A percentile compares a stretch with the other conserved stretches of the same genome.
These are phyloP conservation scores for Akanthomyces muscarius DNA, from an alignment of 2,329 filamentous ascomycete species.

Conservation along the genomic window DNA sequence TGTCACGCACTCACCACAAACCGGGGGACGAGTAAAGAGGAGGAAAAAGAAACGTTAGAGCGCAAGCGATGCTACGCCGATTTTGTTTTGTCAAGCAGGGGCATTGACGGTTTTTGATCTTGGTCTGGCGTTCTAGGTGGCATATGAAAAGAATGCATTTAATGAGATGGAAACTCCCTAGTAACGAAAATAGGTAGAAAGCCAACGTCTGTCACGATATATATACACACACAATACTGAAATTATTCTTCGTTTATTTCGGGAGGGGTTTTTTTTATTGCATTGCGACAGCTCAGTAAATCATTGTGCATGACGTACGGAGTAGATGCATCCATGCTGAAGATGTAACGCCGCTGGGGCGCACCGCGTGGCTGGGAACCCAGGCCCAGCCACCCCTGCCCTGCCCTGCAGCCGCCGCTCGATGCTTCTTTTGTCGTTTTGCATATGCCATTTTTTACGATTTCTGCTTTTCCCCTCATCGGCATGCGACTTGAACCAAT, in stretches of 20 bases:
- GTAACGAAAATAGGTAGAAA: slow-evolving; percentile 15
- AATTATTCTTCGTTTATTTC: not conserved
- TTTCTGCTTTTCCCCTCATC: not conserved
- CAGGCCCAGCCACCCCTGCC: slow-evolving; percentile 2
- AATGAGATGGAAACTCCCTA: slow-evolving; percentile 15
- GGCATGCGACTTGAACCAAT: not conserved
- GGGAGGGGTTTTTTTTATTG: not conserved
- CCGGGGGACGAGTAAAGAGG: not conserved
- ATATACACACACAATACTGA: not conserved
- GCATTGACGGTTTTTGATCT: slow-evolving; percentile 14
- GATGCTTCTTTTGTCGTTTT: not conserved
- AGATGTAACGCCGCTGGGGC: not conserved
- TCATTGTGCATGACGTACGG: not conserved
- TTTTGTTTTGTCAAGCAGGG: not conserved
- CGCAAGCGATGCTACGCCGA: slow-evolving; percentile 7
- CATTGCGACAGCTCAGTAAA: not conserved
- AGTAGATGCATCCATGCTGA: not conserved
- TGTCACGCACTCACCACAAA: not conserved
- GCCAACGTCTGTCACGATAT: slow-evolving; percentile 14
- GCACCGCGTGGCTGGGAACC: slow-evolving; percentile 5
- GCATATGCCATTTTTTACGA: not conserved
- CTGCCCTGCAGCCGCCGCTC: not conserved
- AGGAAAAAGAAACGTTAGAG: not conserved
- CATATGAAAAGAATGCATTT: slow-evolving; percentile 14
- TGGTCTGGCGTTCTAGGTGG: slow-evolving; percentile 14